These are phyloP conservation scores for Nakazawaea molendinolei DNA, from an alignment of 805 yeast genomes.

Conservation along the genomic window DNA sequence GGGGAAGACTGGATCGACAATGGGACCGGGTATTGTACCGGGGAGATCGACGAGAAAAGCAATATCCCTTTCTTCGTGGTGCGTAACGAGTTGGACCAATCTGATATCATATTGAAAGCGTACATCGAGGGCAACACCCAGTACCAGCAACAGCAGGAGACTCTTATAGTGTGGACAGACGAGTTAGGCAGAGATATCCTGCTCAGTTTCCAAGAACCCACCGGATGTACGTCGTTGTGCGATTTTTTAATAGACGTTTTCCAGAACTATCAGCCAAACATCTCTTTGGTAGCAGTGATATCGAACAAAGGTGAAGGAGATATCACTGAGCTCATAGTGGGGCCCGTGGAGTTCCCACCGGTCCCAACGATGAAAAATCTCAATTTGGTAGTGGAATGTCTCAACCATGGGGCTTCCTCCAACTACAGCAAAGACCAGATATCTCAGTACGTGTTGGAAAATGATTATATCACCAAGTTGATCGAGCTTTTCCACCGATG, in stretches of 20 bases:
- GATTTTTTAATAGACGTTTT: constrained; percentile 72
- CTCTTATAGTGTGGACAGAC: constrained; percentile 92
- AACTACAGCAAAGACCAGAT: constrained; percentile 58
- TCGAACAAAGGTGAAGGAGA: constrained; percentile 39
- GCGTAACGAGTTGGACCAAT: constrained; percentile 56
- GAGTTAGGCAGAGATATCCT: constrained; percentile 69
- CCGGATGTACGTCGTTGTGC: constrained; percentile 80
- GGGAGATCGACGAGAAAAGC: constrained; percentile 40
- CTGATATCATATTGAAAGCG: constrained; percentile 55
- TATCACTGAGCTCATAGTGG: constrained; percentile 70
- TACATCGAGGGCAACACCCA: constrained; percentile 68
- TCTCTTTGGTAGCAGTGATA: constrained; percentile 66
- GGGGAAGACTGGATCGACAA: constrained; percentile 86
- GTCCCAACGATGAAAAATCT: constrained; percentile 47
- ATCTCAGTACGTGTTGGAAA: constrained; percentile 45
- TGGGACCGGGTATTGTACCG: constrained; percentile 88
- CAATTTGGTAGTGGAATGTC: constrained; percentile 42
- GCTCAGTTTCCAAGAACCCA: constrained; percentile 83
- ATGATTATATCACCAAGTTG: constrained; percentile 46
- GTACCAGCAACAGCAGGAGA: constrained; percentile 91
- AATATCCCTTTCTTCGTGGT: constrained; percentile 60
- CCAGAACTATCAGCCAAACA: constrained; percentile 51
- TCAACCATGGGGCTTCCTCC: constrained; percentile 57
- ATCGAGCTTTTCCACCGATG: constrained; percentile 45
- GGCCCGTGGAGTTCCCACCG: constrained; percentile 69